Evolutionary conservation across 1,284 basidiomycete species (phyloP), one percentile per base, ranked within the genome.

Genomic region (Rhodotorula mucilaginosa): DNA sequence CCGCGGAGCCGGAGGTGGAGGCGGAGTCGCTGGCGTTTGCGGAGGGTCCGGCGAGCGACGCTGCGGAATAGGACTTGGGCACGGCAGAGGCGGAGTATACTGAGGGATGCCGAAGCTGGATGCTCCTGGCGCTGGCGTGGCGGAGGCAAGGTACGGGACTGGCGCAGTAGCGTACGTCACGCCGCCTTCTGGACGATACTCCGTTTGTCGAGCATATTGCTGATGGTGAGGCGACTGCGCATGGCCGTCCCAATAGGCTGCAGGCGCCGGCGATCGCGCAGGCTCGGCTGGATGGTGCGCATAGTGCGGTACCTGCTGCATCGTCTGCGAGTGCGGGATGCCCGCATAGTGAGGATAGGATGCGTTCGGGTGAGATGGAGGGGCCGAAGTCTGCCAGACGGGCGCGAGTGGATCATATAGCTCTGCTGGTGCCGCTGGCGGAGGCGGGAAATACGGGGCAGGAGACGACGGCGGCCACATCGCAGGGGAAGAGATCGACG

Each of bases 401-500:
- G 49, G 18, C 54, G 69, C 19, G 16, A 49, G 47, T 3, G 68
- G 64, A 29, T 57, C 63, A 10, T 48, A 64, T 10, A 64, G 29
- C 46, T 64, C 63, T n/a, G 63, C 63, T 8, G 54, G 54, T 6
- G 63, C 63, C 5, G 54, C 63, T 10, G 63, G 68, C 39, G 61
- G 58, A 2, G 59, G 48, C n/a, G 61, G 61, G 34, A 44, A 44
- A 47, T 56, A 64, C 6, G 63, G 63, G 3, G 52, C 46, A 4
- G 63, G 63, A 16, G 54, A 46, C 0, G 44, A 10, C 13, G 52
- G 51, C 29, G 51, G 60, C 56, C 62, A 68, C 26, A 34, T 46
- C 6, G 65, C 60, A 16, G 59, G 26, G n/a, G 60, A 61, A 1
- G 68, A 60, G 15, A 44, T 60, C 18, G 64, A 49, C 13, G 60